Evolutionary conservation across 768 basidiomycete genomes (phyloP).

Genomic region (Porphyrellus cyaneotinctus): DNA sequence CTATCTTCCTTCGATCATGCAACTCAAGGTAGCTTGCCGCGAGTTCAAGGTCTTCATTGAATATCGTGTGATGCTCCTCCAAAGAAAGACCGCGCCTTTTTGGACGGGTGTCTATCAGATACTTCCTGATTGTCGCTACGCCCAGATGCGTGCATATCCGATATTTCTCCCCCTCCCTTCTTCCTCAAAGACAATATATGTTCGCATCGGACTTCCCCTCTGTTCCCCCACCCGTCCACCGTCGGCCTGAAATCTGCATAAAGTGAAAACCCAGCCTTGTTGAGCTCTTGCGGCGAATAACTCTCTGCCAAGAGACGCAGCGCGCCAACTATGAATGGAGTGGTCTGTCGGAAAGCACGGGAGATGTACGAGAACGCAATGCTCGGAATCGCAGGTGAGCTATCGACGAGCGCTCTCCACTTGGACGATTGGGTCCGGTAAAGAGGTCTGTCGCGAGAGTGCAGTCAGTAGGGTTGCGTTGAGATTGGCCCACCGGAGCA

Average conservation of each 20-base stretch:
- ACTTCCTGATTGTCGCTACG: neutral
- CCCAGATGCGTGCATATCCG: slow-evolving; percentile 8
- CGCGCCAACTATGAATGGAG: slow-evolving; percentile 73
- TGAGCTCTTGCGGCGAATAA: slow-evolving; percentile 56
- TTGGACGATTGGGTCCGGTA: slow-evolving; percentile 63
- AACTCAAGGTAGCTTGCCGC: slow-evolving; percentile 15
- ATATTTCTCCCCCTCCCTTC: slow-evolving; percentile 16
- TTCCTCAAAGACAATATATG: slow-evolving; percentile 61
- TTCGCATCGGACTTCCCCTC: slow-evolving; percentile 66
- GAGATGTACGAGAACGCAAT: slow-evolving; percentile 83
- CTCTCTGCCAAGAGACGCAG: slow-evolving; percentile 63
- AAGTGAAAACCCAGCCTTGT: slow-evolving; percentile 65
- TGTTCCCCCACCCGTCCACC: slow-evolving; percentile 80
- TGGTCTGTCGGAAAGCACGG: slow-evolving; percentile 73
- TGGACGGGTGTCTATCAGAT: slow-evolving; percentile 31
- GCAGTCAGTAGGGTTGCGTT: neutral
- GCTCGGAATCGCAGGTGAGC: slow-evolving; percentile 64
- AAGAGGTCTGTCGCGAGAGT: slow-evolving; percentile 55
- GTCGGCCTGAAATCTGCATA: slow-evolving; percentile 87
- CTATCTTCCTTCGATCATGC: slow-evolving; percentile 13
- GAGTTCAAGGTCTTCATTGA: slow-evolving; percentile 47
- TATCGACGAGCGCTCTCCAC: slow-evolving; percentile 81
- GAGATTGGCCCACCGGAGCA: neutral
- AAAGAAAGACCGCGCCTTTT: slow-evolving; percentile 41
- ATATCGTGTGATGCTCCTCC: slow-evolving; percentile 50